A percentile compares a stretch with the other conserved stretches of the same genome.
These are phyloP conservation scores for Phaseolus coccineus DNA, from an alignment of 331 rosid genomes.

Conservation along the genomic window DNA sequence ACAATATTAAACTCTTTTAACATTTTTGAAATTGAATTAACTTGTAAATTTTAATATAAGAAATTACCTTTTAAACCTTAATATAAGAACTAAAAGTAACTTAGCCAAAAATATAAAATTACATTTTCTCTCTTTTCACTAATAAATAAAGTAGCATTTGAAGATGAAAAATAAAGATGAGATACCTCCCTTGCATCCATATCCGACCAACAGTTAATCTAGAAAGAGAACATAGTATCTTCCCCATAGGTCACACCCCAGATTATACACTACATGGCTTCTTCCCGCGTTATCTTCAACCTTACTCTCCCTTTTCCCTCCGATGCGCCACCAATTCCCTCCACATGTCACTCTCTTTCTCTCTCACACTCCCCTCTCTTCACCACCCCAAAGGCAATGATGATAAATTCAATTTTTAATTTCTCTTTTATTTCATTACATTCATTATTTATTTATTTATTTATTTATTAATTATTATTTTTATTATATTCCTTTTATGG, in stretches of 20 bases:
- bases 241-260: neutral
- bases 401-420: neutral
- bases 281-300: conserved; percentile 51
- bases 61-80: too few species aligned
- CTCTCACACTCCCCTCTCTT: conserved; percentile 34
- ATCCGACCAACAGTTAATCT: neutral
- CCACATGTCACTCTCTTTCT: conserved; percentile 47
- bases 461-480: too few species aligned
- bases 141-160: too few species aligned
- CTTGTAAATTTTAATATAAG: too few species aligned
- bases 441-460: neutral
- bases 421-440: neutral
- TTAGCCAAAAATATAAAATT: too few species aligned
- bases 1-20: too few species aligned
- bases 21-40: too few species aligned
- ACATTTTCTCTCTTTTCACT: too few species aligned
- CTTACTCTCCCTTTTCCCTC: conserved; percentile 55
- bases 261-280: conserved; percentile 50
- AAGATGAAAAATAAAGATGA: too few species aligned
- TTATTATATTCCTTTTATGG: neutral
- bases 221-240: neutral
- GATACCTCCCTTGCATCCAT: too few species aligned
- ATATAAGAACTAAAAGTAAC: too few species aligned
- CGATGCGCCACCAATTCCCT: conserved; percentile 48
- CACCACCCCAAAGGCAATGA: conserved; percentile 53